phyloP scores from a whole-genome alignment of 768 basidiomycete genomes.

The Asterophora parasitica region DNA sequence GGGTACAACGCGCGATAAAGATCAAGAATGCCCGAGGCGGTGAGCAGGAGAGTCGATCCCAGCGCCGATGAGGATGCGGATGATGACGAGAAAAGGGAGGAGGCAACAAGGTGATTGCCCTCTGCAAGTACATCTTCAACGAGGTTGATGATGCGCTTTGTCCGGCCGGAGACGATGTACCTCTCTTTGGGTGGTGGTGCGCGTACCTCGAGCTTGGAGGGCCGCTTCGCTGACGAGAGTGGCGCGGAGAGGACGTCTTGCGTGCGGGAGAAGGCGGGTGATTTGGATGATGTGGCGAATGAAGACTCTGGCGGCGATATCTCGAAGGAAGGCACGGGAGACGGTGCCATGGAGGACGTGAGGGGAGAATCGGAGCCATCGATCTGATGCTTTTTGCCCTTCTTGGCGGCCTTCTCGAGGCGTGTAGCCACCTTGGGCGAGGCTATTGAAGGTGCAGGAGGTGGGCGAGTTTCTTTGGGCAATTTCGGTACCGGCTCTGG shows the following conservation, averaged over 20 bases:
- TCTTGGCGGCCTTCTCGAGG: conserved; percentile 53
- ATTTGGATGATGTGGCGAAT: conserved; percentile 12
- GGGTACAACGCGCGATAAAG: conserved; percentile 79
- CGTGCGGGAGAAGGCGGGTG: conserved; percentile 1
- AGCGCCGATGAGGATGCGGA: conserved; percentile 29
- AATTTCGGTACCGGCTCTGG: conserved; percentile 31
- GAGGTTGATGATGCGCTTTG: conserved; percentile 47
- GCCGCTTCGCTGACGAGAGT: conserved; percentile 22
- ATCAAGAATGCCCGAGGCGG: conserved; percentile 66
- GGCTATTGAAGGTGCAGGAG: conserved; percentile 26
- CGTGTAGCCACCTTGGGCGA: conserved; percentile 52
- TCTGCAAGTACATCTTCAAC: conserved; percentile 65
- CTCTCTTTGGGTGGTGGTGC: conserved; percentile 38
- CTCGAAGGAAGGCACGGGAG: conserved; percentile 17
- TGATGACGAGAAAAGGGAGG: conserved; percentile 41
- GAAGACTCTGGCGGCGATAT: conserved; percentile 18
- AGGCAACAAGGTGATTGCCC: conserved; percentile 56
- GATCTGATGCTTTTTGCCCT: conserved; percentile 39
- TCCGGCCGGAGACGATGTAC: conserved; percentile 56
- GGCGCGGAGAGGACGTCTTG: conserved; percentile 12
- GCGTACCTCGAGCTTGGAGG: conserved; percentile 19
- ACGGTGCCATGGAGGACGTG: conserved; percentile 17
- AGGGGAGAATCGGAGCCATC: conserved; percentile 24
- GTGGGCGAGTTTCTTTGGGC: conserved; percentile 22
- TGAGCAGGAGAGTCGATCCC: conserved; percentile 54